phyloP scores from a whole-genome alignment of 2,329 filamentous ascomycete genomes.

The Sclerotinia trifoliorum region DNA sequence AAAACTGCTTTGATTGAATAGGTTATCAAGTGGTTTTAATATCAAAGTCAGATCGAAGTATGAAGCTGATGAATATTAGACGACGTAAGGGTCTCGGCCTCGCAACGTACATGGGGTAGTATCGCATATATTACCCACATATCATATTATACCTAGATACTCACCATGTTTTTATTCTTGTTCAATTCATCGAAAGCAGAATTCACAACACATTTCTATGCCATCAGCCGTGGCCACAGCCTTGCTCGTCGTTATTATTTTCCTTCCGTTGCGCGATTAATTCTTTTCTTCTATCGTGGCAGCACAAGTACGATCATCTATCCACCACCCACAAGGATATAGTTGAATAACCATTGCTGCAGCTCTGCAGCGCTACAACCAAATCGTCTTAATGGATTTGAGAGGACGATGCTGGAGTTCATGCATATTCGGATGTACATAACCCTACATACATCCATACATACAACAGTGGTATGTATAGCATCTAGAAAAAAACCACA shows the following conservation, averaged over 20 bases:
- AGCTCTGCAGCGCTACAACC: slow-evolving; percentile 22
- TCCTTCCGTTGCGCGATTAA: slow-evolving; percentile 27
- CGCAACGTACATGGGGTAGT: slow-evolving; percentile 3
- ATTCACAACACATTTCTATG: background rate
- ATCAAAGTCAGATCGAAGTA: background rate
- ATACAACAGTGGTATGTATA: background rate
- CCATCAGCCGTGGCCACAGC: slow-evolving; percentile 32
- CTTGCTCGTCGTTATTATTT: slow-evolving; percentile 27
- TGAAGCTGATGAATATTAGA: background rate
- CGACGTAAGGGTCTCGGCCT: background rate
- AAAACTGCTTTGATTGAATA: background rate
- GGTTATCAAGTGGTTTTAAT: background rate
- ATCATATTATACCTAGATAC: background rate
- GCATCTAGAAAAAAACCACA: too few species aligned
- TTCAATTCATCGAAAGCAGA: too few species aligned
- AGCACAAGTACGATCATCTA: slow-evolving; percentile 26
- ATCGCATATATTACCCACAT: background rate
- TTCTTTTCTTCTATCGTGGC: slow-evolving; percentile 38
- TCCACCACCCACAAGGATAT: background rate
- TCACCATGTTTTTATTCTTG: background rate
- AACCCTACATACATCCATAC: slow-evolving; percentile 30
- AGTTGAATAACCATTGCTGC: slow-evolving; percentile 23
- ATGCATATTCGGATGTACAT: slow-evolving; percentile 10
- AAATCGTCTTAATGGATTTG: slow-evolving; percentile 16
- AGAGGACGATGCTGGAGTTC: background rate